Conservation (phyloP, 192 early-diverging fungal genomes). For the Mortierella alpina region DNA sequence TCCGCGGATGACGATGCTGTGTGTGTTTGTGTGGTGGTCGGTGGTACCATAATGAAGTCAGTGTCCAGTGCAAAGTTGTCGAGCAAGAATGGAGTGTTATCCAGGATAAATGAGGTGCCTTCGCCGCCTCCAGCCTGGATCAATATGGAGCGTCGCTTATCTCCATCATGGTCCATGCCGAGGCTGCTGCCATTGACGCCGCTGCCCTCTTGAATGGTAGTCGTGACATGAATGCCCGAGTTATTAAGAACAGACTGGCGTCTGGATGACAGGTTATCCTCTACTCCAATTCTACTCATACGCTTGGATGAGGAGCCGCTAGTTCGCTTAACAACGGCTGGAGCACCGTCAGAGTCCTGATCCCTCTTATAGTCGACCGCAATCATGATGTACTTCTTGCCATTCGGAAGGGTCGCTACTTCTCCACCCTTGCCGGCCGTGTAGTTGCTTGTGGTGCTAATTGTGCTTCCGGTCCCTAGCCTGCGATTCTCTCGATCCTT, state of each 20-base stretch:
- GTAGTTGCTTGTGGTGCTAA: background rate
- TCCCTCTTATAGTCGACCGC: constrained; percentile 42
- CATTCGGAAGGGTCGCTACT: constrained; percentile 37
- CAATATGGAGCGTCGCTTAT: constrained; percentile 15
- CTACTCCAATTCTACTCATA: background rate
- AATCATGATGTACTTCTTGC: constrained; percentile 53
- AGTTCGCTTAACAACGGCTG: background rate
- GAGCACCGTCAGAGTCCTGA: background rate
- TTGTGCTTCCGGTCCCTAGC: background rate
- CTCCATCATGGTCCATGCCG: background rate
- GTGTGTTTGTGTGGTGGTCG: background rate
- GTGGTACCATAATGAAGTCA: constrained; percentile 22
- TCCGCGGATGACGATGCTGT: background rate
- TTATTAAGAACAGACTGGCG: constrained; percentile 5
- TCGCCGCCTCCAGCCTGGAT: constrained; percentile 40
- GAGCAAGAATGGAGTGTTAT: constrained; percentile 38
- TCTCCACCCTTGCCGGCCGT: background rate
- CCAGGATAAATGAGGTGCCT: constrained; percentile 32
- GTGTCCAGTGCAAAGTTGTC: constrained; percentile 44
- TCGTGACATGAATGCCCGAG: constrained; percentile 17
- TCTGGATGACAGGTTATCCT: constrained; percentile 2
- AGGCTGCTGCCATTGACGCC: background rate
- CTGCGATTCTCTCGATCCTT: too few species aligned
- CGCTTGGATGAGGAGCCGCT: background rate
- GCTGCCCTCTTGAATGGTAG: constrained; percentile 8